Percentiles rank a stretch among this genome's conserved stretches.
Conservation (phyloP, 192 early-diverging fungal species). For the Coemansia sp. region DNA sequence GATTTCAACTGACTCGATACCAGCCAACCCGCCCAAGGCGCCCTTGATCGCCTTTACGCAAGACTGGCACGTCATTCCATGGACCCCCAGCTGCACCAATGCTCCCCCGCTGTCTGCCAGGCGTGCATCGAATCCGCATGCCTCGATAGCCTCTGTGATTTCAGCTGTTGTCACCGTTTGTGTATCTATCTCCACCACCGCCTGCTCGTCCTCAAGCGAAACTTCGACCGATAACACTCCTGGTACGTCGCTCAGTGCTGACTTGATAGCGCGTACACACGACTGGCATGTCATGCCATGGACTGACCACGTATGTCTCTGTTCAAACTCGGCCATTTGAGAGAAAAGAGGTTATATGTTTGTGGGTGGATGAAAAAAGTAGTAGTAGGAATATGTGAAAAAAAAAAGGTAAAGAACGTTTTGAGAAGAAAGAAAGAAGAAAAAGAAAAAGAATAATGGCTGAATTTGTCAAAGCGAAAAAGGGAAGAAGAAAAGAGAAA, state of each 20-base stretch:
- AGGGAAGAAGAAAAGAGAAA: background rate
- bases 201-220: conserved; percentile 61
- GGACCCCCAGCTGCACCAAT: conserved; percentile 12
- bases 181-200: conserved; percentile 38
- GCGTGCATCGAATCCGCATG: conserved; percentile 63
- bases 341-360: background rate
- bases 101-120: conserved; percentile 1
- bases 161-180: background rate
- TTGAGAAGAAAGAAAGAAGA: conserved; percentile 8
- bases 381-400: background rate
- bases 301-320: conserved; percentile 32
- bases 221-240: conserved; percentile 66
- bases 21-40: conserved; percentile 52
- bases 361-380: background rate
- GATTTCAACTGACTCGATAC: conserved; percentile 59
- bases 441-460: background rate
- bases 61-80: conserved; percentile 80
- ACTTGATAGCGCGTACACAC: conserved; percentile 77
- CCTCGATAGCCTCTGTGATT: conserved; percentile 61
- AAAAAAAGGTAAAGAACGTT: background rate
- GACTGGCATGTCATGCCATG: conserved; percentile 86
- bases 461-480: background rate
- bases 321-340: conserved; percentile 12
- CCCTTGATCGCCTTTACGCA: conserved; percentile 74
- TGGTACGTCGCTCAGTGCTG: conserved; percentile 45